These are phyloP conservation scores for Pharus latifolius DNA, from an alignment of 176 grass and related monocot species.

Conservation along the genomic window DNA sequence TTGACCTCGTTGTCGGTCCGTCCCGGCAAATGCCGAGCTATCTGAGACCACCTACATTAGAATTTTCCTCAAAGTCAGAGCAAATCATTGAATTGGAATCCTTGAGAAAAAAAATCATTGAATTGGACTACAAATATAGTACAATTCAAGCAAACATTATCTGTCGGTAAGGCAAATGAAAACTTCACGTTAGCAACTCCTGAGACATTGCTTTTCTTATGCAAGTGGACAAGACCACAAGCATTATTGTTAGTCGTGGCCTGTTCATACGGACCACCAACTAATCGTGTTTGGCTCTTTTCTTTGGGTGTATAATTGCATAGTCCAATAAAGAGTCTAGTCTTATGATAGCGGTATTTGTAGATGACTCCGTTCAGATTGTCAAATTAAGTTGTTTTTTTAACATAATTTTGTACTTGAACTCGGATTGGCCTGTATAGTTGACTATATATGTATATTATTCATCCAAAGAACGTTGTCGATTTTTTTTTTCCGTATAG, in stretches of 20 bases:
- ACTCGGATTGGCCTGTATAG: neutral
- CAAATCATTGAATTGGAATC: neutral
- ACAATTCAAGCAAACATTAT: neutral
- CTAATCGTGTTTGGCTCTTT: neutral
- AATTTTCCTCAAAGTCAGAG: neutral
- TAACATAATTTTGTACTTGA: neutral
- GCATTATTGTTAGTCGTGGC: neutral
- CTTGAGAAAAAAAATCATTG: neutral
- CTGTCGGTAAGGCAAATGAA: neutral
- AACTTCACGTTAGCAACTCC: neutral
- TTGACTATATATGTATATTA: constrained; percentile 19
- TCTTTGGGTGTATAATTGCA: neutral
- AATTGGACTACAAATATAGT: neutral
- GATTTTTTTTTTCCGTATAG: neutral
- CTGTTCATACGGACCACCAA: neutral
- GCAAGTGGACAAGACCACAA: neutral
- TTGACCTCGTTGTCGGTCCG: constrained; percentile 98
- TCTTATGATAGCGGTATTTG: neutral
- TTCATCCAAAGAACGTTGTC: neutral
- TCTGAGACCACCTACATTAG: constrained; percentile 71
- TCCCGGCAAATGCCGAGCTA: constrained; percentile 76
- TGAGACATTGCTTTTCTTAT: neutral
- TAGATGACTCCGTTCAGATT: neutral
- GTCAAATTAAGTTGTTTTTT: constrained; percentile 2
- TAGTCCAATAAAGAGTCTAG: neutral